phyloP scores from a whole-genome alignment of 2,329 filamentous ascomycete genomes.

The Sporothrix luriei region DNA sequence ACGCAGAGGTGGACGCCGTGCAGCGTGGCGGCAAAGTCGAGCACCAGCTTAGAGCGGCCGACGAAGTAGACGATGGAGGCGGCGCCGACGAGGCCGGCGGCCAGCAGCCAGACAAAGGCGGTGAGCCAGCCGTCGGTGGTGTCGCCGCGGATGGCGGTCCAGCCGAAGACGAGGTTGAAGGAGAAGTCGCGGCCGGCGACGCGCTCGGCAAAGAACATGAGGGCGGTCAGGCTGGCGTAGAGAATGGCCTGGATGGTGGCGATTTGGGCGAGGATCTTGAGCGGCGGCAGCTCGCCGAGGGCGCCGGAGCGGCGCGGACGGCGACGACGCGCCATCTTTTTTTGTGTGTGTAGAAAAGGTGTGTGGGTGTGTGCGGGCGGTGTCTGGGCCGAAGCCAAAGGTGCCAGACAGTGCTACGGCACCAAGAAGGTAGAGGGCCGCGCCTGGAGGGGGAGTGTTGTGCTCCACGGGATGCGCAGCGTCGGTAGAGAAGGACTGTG shows the following conservation, averaged over 20 bases:
- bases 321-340: slow-evolving; percentile 32
- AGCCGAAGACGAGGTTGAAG: slow-evolving; percentile 59
- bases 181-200: slow-evolving; percentile 60
- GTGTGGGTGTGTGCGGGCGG: not conserved
- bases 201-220: slow-evolving; percentile 61
- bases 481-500: not conserved
- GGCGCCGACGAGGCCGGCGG: slow-evolving; percentile 66
- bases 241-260: slow-evolving; percentile 59
- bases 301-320: slow-evolving; percentile 58
- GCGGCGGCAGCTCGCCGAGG: slow-evolving; percentile 62
- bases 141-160: slow-evolving; percentile 62
- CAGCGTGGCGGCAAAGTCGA: slow-evolving; percentile 89
- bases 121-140: slow-evolving; percentile 64
- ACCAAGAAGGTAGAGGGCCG: not conserved
- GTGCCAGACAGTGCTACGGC: not conserved
- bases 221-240: slow-evolving; percentile 54
- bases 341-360: too few relatives aligned
- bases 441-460: not conserved
- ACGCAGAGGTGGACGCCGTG: slow-evolving; percentile 44
- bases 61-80: slow-evolving; percentile 82
- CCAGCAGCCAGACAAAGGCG: slow-evolving; percentile 60
- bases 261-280: slow-evolving; percentile 63
- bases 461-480: not conserved
- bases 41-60: slow-evolving; percentile 87
- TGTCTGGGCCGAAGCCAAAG: not conserved